Conservation (phyloP, 805 yeast genomes). For the Candida argentea region DNA sequence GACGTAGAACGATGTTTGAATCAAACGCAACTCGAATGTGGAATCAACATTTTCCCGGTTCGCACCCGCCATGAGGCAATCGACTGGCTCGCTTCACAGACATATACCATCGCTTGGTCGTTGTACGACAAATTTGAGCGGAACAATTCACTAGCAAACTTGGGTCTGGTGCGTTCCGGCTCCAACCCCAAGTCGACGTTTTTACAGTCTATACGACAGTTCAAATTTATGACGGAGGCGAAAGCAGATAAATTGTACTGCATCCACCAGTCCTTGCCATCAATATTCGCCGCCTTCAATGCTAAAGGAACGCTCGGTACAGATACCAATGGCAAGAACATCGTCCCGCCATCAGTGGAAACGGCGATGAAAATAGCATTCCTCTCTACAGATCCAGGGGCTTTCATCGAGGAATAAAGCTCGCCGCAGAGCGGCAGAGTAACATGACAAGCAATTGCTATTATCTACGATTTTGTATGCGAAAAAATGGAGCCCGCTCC, state of each 20-base stretch:
- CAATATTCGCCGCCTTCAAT: constrained; percentile 17
- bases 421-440: too few species aligned
- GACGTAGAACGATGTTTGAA: constrained; percentile 33
- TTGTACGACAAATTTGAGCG: constrained; percentile 48
- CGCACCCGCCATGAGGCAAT: constrained; percentile 36
- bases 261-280: constrained; percentile 30
- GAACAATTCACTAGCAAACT: constrained; percentile 42
- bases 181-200: constrained; percentile 36
- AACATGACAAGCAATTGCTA: too few species aligned
- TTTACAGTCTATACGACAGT: constrained; percentile 41
- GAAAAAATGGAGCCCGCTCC: background rate
- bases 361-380: constrained; percentile 38
- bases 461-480: background rate
- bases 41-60: constrained; percentile 41
- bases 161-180: constrained; percentile 49
- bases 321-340: constrained; percentile 33
- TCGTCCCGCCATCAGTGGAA: constrained; percentile 44
- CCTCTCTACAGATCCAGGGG: constrained; percentile 40
- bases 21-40: constrained; percentile 35
- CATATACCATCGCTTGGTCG: constrained; percentile 44
- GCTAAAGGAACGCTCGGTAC: constrained; percentile 24
- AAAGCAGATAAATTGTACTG: constrained; percentile 37
- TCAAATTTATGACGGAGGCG: constrained; percentile 46
- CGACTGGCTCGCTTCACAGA: constrained; percentile 45
- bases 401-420: constrained; percentile 15